Evolutionary conservation across 179 eudicot genomes (phyloP).

Genomic region (Heliamphora pulchella): DNA sequence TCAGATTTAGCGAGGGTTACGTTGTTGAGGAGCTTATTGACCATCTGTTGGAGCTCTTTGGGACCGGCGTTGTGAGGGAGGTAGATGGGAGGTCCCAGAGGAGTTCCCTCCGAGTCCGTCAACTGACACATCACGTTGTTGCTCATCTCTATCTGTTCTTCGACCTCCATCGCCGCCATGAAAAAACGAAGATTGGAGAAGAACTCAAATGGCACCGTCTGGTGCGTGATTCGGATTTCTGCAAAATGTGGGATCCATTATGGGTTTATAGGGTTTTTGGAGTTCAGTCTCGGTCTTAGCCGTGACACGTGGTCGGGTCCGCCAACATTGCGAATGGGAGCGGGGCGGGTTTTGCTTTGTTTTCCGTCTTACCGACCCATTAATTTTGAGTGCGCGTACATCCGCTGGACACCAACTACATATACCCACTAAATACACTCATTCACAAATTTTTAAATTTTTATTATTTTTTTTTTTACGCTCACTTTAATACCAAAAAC

Average conservation of each 20-base stretch:
- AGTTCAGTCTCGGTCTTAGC: too few relatives aligned
- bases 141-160: slow-evolving; percentile 21
- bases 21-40: slow-evolving; percentile 64
- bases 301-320: too few relatives aligned
- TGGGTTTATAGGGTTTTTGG: slow-evolving; percentile 9
- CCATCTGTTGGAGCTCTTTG: slow-evolving; percentile 73
- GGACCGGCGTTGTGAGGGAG: slow-evolving; percentile 80
- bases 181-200: not conserved
- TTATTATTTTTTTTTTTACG: too few relatives aligned
- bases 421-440: too few relatives aligned
- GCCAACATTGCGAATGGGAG: too few relatives aligned
- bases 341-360: too few relatives aligned
- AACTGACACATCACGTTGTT: slow-evolving; percentile 77
- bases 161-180: slow-evolving; percentile 23
- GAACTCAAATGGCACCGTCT: not conserved
- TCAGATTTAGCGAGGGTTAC: slow-evolving; percentile 22
- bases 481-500: too few relatives aligned
- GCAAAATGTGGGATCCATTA: not conserved
- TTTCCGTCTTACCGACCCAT: too few relatives aligned
- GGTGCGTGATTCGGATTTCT: not conserved
- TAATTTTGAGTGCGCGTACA: too few relatives aligned
- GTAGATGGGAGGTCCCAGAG: slow-evolving; percentile 56
- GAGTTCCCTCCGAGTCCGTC: slow-evolving; percentile 70
- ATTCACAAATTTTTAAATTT: too few relatives aligned
- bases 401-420: too few relatives aligned